Base-by-base conservation (phyloP, 140 eudicot species). In the Ambrosia hybrid region DNA sequence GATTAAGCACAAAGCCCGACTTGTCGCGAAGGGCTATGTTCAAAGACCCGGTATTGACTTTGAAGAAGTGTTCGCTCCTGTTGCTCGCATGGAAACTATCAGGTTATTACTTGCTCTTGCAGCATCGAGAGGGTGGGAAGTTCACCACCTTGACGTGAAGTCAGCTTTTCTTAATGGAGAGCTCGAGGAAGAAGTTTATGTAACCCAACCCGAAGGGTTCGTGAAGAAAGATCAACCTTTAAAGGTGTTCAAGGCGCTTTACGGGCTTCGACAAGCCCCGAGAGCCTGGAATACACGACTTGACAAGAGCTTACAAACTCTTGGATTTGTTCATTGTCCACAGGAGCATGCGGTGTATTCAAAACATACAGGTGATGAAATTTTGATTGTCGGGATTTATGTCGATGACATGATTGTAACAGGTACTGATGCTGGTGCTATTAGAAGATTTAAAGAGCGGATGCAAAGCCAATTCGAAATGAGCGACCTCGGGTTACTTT, bases 291-390 rank as follows among this genome's bases (percentile, higher is more conserved):
- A 65, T 45, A 12, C 14, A 10, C 4, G n/a, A 14, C 17, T 30
- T 9, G 17, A 60, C 12, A 34, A 34, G n/a, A 17, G 8, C 13
- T 33, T 65, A 4, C 38, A 65, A 13, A 12, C 8, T 13, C 7
- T 65, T 13, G 33, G 34, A 37, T 65, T 65, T 15, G 6, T 2
- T 3, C 2, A 53, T 4, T 65, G 53, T 12, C 21, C 52, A 37
- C 52, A 9, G 7, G 70, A 65, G n/a, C 53, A 65, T 5, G 70
- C 70, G 41, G 55, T 65, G 3, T 65, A 65, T 52, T 11, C 10
- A 30, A 39, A 12, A 13, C n/a, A 59, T 14, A 65, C 5, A 4
- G 3, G 7, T 2, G 14, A 4, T 3, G 11, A 4, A 8, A 10
- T 21, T 3, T 3, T 53, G 4, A 6, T 60, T 3, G 10, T 60